These are phyloP conservation scores for Vicia faba DNA, from an alignment of 306 rosid genomes.

Conservation along the genomic window DNA sequence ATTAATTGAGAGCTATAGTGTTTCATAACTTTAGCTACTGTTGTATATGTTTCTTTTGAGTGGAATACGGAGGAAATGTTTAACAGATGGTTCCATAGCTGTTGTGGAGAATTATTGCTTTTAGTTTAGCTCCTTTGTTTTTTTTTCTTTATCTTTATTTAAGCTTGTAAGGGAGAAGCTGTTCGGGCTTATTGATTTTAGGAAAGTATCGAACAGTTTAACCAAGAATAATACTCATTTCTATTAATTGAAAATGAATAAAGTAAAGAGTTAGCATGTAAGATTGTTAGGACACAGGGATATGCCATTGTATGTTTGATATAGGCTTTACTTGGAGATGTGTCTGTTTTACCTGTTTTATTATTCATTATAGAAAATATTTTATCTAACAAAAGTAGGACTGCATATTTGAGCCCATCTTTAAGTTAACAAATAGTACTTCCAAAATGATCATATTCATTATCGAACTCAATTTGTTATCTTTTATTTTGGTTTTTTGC, in stretches of 20 bases:
- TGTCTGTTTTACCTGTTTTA: no score
- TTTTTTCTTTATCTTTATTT: background rate
- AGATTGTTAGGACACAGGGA: no score
- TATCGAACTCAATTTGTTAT: slow-evolving; percentile 14
- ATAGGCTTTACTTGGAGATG: no score
- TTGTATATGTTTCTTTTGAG: background rate
- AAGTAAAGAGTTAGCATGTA: no score
- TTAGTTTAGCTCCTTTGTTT: slow-evolving; percentile 13
- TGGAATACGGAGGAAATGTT: background rate
- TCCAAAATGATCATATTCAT: background rate
- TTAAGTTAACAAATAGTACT: slow-evolving; percentile 8
- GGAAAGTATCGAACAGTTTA: no score
- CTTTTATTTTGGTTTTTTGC: slow-evolving; percentile 4
- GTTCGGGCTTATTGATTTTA: no score
- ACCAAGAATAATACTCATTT: no score
- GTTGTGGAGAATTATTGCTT: slow-evolving; percentile 17
- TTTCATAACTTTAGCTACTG: no score
- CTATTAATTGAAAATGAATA: no score
- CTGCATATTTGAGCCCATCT: background rate
- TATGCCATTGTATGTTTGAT: no score
- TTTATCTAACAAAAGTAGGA: slow-evolving; percentile 4
- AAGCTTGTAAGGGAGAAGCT: slow-evolving; percentile 4
- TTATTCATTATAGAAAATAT: background rate
- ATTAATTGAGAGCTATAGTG: background rate
- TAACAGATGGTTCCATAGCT: slow-evolving; percentile 22